phyloP scores from a whole-genome alignment of 768 basidiomycete species.

The Hortiboletus campestris region DNA sequence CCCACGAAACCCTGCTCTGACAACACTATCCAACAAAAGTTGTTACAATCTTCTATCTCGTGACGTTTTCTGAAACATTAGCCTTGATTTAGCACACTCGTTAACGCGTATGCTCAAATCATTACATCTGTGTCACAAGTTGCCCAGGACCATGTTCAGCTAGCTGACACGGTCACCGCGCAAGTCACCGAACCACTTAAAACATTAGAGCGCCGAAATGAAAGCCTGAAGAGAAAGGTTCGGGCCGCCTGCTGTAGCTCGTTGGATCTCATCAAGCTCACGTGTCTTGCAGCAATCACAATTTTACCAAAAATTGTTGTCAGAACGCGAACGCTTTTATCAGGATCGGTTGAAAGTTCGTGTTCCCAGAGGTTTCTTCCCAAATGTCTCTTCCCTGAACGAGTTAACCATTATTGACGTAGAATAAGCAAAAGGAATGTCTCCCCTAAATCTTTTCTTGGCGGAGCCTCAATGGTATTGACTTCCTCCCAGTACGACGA shows the following conservation, averaged over 20 bases:
- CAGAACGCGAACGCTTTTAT: slow-evolving; percentile 68
- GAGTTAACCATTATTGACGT: slow-evolving; percentile 2
- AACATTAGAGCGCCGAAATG: slow-evolving; percentile 57
- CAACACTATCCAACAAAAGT: slow-evolving; percentile 56
- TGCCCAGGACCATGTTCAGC: slow-evolving; percentile 66
- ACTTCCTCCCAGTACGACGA: slow-evolving; percentile 63
- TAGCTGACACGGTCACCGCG: slow-evolving; percentile 58
- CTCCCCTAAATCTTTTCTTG: neutral
- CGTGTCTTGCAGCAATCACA: slow-evolving; percentile 53
- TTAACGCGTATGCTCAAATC: slow-evolving; percentile 66
- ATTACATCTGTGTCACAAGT: slow-evolving; percentile 56
- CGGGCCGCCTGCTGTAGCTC: neutral
- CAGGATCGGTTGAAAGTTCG: slow-evolving; percentile 68
- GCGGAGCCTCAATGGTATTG: neutral
- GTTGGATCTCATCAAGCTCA: slow-evolving; percentile 5
- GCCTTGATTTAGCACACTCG: slow-evolving; percentile 55
- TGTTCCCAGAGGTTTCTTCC: slow-evolving; percentile 5
- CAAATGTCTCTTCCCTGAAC: neutral
- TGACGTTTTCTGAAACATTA: slow-evolving; percentile 14
- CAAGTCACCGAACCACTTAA: slow-evolving; percentile 67
- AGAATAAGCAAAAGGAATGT: slow-evolving; percentile 35
- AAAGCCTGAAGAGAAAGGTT: slow-evolving; percentile 70
- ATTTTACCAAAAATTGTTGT: slow-evolving; percentile 68
- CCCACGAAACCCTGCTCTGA: slow-evolving; percentile 64
- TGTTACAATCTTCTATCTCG: slow-evolving; percentile 5